These are phyloP conservation scores for Phaeotremella fagi DNA, from an alignment of 768 basidiomycete species.

Conservation along the genomic window DNA sequence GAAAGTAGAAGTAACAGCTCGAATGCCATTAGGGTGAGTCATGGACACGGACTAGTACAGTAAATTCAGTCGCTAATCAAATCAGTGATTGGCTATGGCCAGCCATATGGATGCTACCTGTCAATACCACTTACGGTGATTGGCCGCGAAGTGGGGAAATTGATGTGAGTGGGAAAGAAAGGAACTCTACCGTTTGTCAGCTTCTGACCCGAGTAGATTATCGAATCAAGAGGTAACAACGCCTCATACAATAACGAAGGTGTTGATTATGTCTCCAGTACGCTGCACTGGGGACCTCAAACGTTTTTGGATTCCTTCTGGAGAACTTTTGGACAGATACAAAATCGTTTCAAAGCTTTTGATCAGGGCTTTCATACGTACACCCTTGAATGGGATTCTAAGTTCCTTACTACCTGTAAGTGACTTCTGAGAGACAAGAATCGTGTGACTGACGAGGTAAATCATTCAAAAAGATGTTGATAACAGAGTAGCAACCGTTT, in stretches of 20 bases:
- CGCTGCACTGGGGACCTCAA: constrained; percentile 65
- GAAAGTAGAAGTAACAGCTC: constrained; percentile 71
- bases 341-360: constrained; percentile 59
- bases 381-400: constrained; percentile 70
- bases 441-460: neutral
- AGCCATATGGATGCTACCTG: constrained; percentile 52
- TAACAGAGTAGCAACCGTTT: constrained; percentile 64
- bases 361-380: constrained; percentile 71
- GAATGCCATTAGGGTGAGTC: constrained; percentile 55
- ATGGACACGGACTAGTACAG: neutral
- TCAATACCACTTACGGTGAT: constrained; percentile 49
- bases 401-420: constrained; percentile 59
- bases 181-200: neutral
- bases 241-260: constrained; percentile 55
- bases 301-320: constrained; percentile 57
- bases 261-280: constrained; percentile 54
- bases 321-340: constrained; percentile 73
- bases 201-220: constrained; percentile 50
- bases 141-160: constrained; percentile 63
- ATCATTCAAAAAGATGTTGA: constrained; percentile 57
- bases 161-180: constrained; percentile 53
- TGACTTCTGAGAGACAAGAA: neutral
- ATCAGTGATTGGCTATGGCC: constrained; percentile 37
- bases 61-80: neutral
- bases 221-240: constrained; percentile 57